Evolutionary conservation across 169 alveolate species (phyloP).

Genomic region (Babesia bovis): DNA sequence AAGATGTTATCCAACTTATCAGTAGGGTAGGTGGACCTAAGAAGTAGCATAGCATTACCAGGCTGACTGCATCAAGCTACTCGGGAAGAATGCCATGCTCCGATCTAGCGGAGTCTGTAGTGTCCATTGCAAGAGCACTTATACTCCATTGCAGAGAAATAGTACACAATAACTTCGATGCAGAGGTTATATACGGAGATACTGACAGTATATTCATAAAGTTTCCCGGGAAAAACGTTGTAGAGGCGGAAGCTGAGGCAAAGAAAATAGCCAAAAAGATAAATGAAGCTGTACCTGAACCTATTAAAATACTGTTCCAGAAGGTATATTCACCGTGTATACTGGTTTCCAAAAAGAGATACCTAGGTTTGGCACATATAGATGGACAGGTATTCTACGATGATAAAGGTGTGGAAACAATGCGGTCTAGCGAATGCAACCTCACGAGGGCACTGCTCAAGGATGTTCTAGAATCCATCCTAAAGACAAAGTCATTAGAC

Average conservation of each 20-base stretch:
- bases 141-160: constrained; percentile 87
- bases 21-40: constrained; percentile 38
- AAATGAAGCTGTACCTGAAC: constrained; percentile 81
- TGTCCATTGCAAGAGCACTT: constrained; percentile 93
- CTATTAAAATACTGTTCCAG: constrained; percentile 92
- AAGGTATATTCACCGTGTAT: constrained; percentile 92
- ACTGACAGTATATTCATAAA: constrained; percentile 97
- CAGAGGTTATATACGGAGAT: constrained; percentile 95
- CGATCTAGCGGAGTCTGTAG: constrained; percentile 93
- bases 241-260: constrained; percentile 84
- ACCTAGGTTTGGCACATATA: constrained; percentile 83
- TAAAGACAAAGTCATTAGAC: constrained; percentile 25
- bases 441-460: constrained; percentile 43
- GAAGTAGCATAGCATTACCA: constrained; percentile 27
- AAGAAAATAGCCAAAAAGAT: constrained; percentile 85
- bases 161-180: constrained; percentile 82
- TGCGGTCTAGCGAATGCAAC: constrained; percentile 65
- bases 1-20: constrained; percentile 62
- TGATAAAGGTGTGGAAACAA: constrained; percentile 67
- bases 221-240: constrained; percentile 83
- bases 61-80: constrained; percentile 94
- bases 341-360: constrained; percentile 89
- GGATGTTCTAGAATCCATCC: constrained; percentile 33
- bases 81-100: constrained; percentile 97
- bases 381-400: constrained; percentile 35